phyloP scores from a whole-genome alignment of 148 eudicot genomes.

The Rhododendron mucronatum region DNA sequence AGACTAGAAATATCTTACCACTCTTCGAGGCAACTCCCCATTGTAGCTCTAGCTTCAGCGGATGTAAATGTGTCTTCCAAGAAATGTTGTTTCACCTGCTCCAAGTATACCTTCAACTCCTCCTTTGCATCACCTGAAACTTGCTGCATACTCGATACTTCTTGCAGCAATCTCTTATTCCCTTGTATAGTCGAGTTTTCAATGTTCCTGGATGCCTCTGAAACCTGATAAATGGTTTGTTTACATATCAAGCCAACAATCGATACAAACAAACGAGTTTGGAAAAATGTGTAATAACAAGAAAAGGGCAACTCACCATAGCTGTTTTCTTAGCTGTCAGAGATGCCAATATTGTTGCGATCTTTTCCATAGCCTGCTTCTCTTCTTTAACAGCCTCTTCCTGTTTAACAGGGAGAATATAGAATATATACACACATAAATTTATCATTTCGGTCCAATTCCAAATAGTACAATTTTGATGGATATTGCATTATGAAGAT shows the following conservation, averaged over 20 bases:
- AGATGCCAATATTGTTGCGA: constrained; percentile 49
- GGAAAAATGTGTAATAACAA: background rate
- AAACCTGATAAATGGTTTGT: constrained; percentile 45
- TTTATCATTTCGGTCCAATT: background rate
- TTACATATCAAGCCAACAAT: background rate
- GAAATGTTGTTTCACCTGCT: constrained; percentile 43
- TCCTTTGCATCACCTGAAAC: constrained; percentile 47
- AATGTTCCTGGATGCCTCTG: constrained; percentile 50
- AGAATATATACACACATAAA: background rate
- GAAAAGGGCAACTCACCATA: constrained; percentile 30
- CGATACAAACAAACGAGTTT: background rate
- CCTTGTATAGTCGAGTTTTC: constrained; percentile 32
- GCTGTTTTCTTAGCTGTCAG: constrained; percentile 50
- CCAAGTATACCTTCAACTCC: constrained; percentile 43
- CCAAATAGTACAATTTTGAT: background rate
- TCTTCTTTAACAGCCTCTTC: constrained; percentile 74
- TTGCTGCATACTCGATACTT: constrained; percentile 49
- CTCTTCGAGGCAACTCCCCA: constrained; percentile 47
- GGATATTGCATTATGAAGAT: background rate
- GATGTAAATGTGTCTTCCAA: constrained; percentile 51
- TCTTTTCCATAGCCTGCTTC: constrained; percentile 62
- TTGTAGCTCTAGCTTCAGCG: constrained; percentile 45
- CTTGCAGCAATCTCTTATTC: constrained; percentile 35
- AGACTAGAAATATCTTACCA: constrained; percentile 48
- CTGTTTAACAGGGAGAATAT: constrained; percentile 25